Conservation (phyloP, 2,329 filamentous ascomycete species). For the Ambrosiella xylebori region DNA sequence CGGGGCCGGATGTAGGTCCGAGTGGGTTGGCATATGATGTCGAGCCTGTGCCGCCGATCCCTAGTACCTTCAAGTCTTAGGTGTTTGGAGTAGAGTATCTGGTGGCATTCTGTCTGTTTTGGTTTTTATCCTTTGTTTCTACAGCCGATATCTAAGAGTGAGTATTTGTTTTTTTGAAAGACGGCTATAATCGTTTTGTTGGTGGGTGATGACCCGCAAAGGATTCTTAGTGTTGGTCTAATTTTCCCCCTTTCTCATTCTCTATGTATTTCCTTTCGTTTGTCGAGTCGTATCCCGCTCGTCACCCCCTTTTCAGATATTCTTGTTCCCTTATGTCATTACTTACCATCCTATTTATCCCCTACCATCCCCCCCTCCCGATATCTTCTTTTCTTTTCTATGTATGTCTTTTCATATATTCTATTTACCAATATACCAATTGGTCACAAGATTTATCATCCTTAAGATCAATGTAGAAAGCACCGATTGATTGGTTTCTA, state of each 20-base stretch:
- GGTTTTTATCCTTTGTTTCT: background rate
- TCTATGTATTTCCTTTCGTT: conserved; percentile 6
- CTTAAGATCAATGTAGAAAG: background rate
- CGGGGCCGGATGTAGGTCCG: conserved; percentile 35
- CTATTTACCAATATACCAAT: conserved; percentile 7
- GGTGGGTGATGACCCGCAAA: too few relatives aligned
- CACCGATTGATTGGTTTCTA: background rate
- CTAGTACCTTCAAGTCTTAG: background rate
- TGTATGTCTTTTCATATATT: background rate
- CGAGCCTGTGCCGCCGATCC: conserved; percentile 2
- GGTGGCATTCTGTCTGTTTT: background rate
- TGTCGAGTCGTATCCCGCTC: background rate
- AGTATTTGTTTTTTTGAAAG: background rate
- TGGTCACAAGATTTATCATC: background rate
- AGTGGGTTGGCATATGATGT: conserved; percentile 12
- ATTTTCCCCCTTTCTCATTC: background rate
- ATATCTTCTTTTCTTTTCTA: background rate
- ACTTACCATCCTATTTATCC: background rate
- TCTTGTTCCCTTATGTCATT: background rate
- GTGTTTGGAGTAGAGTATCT: background rate
- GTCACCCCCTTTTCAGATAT: conserved; percentile 1
- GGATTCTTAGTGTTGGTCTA: background rate
- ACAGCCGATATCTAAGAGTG: background rate
- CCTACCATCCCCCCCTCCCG: too few relatives aligned
- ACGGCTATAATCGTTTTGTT: background rate